phyloP scores from a whole-genome alignment of 192 early-diverging fungal genomes.

The Spizellomyces sp. region DNA sequence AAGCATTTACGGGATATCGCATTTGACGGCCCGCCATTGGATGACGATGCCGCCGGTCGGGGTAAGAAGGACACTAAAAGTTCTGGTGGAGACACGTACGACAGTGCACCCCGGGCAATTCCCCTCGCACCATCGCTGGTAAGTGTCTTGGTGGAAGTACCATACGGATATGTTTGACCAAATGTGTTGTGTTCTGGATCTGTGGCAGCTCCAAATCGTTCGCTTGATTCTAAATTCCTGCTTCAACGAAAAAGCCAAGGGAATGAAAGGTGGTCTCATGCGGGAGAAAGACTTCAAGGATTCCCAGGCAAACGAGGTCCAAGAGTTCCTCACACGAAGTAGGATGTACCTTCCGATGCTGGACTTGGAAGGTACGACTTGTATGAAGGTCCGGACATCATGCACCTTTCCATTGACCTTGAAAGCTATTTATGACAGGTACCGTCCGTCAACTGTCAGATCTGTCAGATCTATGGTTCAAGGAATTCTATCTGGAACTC shows the following conservation, averaged over 20 bases:
- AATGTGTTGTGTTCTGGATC: not conserved
- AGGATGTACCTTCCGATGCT: slow-evolving; percentile 39
- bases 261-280: slow-evolving; percentile 54
- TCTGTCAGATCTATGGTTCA: slow-evolving; percentile 57
- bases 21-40: slow-evolving; percentile 16
- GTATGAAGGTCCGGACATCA: not conserved
- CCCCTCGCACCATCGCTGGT: slow-evolving; percentile 17
- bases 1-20: slow-evolving; percentile 33
- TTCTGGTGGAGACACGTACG: no score
- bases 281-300: slow-evolving; percentile 57
- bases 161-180: not conserved
- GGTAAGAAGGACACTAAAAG: slow-evolving; percentile 11
- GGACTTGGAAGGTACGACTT: slow-evolving; percentile 37
- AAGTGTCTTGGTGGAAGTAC: not conserved
- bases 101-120: not conserved
- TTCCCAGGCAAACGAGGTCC: slow-evolving; percentile 45
- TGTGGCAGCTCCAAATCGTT: slow-evolving; percentile 37
- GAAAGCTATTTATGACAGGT: slow-evolving; percentile 12
- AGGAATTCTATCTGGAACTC: slow-evolving; percentile 60
- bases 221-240: slow-evolving; percentile 35
- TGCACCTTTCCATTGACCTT: not conserved
- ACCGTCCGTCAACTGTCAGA: slow-evolving; percentile 35
- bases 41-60: slow-evolving; percentile 5
- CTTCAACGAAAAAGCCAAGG: slow-evolving; percentile 49
- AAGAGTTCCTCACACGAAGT: slow-evolving; percentile 32